Conservation (phyloP, 352 stramenopile genomes). For the Phytopythium kandeliae region DNA sequence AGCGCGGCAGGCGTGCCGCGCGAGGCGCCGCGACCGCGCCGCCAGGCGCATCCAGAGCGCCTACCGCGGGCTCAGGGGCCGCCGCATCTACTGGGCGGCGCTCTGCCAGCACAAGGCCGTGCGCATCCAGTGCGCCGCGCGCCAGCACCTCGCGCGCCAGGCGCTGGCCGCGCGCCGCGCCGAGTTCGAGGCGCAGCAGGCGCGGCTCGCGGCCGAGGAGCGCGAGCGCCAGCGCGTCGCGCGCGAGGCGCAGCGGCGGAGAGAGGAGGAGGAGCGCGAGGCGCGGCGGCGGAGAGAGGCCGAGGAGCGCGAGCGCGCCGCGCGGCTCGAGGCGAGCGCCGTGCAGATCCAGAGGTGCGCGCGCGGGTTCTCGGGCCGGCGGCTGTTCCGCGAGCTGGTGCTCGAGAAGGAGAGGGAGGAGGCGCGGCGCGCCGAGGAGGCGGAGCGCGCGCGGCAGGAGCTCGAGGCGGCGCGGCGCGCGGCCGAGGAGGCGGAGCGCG, state of each 20-base stretch:
- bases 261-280: conserved; percentile 21
- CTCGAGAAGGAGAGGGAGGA: conserved; percentile 28
- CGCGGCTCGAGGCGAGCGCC: conserved; percentile 23
- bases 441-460: conserved; percentile 24
- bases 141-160: conserved; percentile 30
- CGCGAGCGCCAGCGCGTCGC: conserved; percentile 24
- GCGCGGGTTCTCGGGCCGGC: conserved; percentile 42
- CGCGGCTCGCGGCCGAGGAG: conserved; percentile 23
- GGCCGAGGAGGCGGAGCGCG: conserved; percentile 27
- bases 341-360: conserved; percentile 38
- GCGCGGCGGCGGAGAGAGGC: conserved; percentile 7
- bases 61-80: conserved; percentile 34
- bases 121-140: conserved; percentile 44
- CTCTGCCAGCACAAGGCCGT: conserved; percentile 36
- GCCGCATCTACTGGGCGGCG: conserved; percentile 21
- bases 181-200: conserved; percentile 27
- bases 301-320: conserved; percentile 20
- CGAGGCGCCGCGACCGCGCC: conserved; percentile 20
- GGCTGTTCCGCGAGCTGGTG: conserved; percentile 26
- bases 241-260: background rate
- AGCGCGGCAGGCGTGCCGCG: conserved; percentile 16
- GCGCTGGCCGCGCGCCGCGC: conserved; percentile 19
- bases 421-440: conserved; percentile 33
- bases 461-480: conserved; percentile 20
- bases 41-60: conserved; percentile 43